Base-by-base conservation (phyloP, 345 rosid genomes). In the Anacardium occidentale region DNA sequence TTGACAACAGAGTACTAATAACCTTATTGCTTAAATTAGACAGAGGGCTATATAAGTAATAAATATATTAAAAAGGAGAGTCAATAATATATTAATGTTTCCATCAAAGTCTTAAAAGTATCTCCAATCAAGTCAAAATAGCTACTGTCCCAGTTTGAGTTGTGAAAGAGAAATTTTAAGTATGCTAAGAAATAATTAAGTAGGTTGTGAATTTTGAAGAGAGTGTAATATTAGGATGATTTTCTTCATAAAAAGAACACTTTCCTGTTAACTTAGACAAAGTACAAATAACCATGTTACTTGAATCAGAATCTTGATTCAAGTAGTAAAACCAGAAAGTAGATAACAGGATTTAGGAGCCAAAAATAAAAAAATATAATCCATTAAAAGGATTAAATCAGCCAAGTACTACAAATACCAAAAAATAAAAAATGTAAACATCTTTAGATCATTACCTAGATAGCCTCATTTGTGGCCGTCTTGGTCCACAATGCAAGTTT, bases 401-500 rank as follows among this genome's bases (percentile, higher is more conserved):
- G 48, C 12, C 5, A 50, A 34, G 53, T 51, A 75, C 62, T 52
- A 60, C 63, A 61, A 13, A 53, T 10, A 24, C 21, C 60, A 7
- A 42, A 3, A n/a, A 17, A 64, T 17, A 63, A 10, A 3, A 59
- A 53, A 18, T 53, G 24, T 66, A 37, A 48, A 67, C 52, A 42
- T 59, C 42, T 7, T 21, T 55, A 20, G 50, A 44, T 21, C 44
- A 59, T 62, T 62, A 91, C 98, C 98, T 90, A 93, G 20, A 77
- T 88, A 80, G 98, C 96, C 89, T 94, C 98, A 72, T 94, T 94
- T 0, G 97, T 62, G 34, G 97, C 94, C 3, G 90, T 86, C 83
- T 83, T 91, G 2, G 97, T 94, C 98, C 98, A 94, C 50, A 94
- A 81, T 2, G 98, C 89, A 67, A 94, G 86, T 80, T 86, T 94